Evolutionary conservation across 257 asterid genomes (phyloP).

Genomic region (Solanum paucissectum): DNA sequence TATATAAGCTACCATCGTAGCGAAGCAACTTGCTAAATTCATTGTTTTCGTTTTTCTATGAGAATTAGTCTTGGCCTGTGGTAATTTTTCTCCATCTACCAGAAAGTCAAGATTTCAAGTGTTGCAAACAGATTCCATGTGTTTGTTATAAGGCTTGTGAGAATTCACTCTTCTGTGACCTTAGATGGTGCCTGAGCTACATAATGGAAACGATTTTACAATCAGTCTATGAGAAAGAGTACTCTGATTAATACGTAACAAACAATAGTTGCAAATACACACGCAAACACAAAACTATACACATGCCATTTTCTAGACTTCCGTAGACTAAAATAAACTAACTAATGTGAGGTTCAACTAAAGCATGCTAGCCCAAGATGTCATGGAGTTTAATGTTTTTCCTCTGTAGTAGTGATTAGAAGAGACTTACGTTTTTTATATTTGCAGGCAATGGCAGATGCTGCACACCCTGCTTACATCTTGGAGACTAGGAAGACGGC

Average conservation of each 20-base stretch:
- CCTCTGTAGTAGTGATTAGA: neutral
- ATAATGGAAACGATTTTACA: neutral
- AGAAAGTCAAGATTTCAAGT: neutral
- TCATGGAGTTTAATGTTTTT: neutral
- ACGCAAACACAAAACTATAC: neutral
- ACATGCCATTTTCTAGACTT: neutral
- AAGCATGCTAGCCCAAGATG: neutral
- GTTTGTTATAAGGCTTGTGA: neutral
- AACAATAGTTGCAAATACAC: neutral
- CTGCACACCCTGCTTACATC: slow-evolving; percentile 80
- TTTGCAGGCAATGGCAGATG: slow-evolving; percentile 87
- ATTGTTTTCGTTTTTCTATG: neutral
- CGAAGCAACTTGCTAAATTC: neutral
- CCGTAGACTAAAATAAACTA: neutral
- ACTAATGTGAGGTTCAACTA: neutral
- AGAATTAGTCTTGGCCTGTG: neutral
- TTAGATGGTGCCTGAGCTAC: neutral
- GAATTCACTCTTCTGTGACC: neutral
- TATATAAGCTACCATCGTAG: neutral
- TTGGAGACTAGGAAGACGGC: slow-evolving; percentile 96
- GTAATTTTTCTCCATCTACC: neutral
- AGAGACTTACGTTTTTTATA: neutral
- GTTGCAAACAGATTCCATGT: neutral
- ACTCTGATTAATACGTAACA: neutral
- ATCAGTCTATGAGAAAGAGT: neutral